Conservation (phyloP, 2,329 filamentous ascomycete species). For the Epichloe gansuensis region DNA sequence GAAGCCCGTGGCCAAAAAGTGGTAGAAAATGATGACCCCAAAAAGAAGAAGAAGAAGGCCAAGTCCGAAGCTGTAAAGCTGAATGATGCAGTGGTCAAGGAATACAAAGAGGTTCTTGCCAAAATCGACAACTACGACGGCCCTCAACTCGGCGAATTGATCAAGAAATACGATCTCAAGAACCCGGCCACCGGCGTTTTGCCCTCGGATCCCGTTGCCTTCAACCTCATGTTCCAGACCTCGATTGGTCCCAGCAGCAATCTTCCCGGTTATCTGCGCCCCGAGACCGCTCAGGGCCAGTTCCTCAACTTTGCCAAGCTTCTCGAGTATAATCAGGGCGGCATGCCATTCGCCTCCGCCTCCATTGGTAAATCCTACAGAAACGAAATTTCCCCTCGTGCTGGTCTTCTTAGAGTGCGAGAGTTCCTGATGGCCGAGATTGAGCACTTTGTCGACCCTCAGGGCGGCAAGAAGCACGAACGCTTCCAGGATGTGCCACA, state of each 20-base stretch:
- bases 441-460: slow-evolving; percentile 93
- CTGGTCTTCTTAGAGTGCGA: slow-evolving; percentile 82
- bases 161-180: slow-evolving; percentile 81
- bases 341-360: slow-evolving; percentile 94
- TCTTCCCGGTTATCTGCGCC: slow-evolving; percentile 70
- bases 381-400: slow-evolving; percentile 91
- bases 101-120: slow-evolving; percentile 85
- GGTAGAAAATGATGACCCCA: slow-evolving; percentile 58
- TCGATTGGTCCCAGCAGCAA: slow-evolving; percentile 87
- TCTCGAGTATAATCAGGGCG: slow-evolving; percentile 86
- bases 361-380: slow-evolving; percentile 97
- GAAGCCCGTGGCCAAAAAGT: slow-evolving; percentile 76
- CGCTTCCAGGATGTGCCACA: slow-evolving; percentile 79
- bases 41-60: slow-evolving; percentile 86
- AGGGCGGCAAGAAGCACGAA: slow-evolving; percentile 85
- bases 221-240: slow-evolving; percentile 99
- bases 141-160: slow-evolving; percentile 71
- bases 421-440: slow-evolving; percentile 99
- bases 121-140: slow-evolving; percentile 93
- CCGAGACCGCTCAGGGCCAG: slow-evolving; percentile 95
- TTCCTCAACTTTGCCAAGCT: slow-evolving; percentile 96
- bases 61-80: slow-evolving; percentile 69
- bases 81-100: slow-evolving; percentile 70
- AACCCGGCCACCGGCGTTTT: slow-evolving; percentile 71
- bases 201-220: slow-evolving; percentile 69